Evolutionary conservation across 2,329 filamentous ascomycete species (phyloP).

Genomic region (Anisogramma anomala): DNA sequence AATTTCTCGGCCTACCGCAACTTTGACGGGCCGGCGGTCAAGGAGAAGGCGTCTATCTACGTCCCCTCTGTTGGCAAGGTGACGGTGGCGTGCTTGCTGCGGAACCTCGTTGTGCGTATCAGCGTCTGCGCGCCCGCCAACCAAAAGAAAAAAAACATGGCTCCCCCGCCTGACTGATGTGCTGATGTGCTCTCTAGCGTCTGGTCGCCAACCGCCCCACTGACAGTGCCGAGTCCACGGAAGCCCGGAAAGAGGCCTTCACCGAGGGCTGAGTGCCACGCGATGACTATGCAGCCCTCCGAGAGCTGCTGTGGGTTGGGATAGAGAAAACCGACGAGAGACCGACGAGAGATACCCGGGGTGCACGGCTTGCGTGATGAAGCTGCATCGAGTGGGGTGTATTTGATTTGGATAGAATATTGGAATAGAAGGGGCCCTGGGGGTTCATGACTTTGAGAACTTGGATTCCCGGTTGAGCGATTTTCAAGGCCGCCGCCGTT

Average conservation of each 20-base stretch:
- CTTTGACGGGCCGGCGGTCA: constrained; percentile 73
- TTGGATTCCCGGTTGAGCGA: no score
- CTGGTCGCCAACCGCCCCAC: constrained; percentile 39
- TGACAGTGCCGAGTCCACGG: constrained; percentile 22
- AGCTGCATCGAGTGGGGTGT: constrained; percentile 3
- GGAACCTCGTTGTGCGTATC: constrained; percentile 70
- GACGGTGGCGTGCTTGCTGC: constrained; percentile 80
- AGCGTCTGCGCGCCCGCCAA: neutral
- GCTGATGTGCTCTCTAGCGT: constrained; percentile 27
- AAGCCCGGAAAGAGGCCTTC: constrained; percentile 32
- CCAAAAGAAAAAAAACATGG: neutral
- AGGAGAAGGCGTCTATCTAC: constrained; percentile 93
- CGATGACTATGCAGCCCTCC: neutral
- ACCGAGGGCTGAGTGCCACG: constrained; percentile 24
- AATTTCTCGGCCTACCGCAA: constrained; percentile 97
- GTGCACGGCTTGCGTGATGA: neutral
- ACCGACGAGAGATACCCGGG: constrained; percentile 15
- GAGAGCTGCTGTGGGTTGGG: neutral
- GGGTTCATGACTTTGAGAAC: no score
- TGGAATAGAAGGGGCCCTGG: no score
- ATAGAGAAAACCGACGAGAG: neutral
- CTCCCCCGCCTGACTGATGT: neutral
- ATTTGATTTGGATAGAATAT: neutral
- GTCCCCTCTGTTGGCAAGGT: constrained; percentile 96
- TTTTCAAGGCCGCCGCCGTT: no score